A percentile compares a stretch with the other conserved stretches of the same genome.
Evolutionary conservation across 2,329 filamentous ascomycete genomes (phyloP).

Genomic region (Penicillium sp.): DNA sequence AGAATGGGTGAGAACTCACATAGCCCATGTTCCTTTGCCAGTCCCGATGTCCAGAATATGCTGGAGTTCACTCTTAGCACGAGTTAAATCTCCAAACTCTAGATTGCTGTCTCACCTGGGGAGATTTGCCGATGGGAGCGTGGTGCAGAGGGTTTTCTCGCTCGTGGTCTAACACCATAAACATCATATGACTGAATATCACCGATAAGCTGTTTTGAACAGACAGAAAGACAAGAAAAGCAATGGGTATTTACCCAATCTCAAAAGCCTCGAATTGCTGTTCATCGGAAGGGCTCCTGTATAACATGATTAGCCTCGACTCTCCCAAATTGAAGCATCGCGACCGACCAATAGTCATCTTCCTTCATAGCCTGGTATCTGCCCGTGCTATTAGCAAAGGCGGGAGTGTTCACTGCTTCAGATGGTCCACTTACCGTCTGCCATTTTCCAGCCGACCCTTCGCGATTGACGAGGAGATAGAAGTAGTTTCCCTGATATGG

Average conservation of each 20-base stretch:
- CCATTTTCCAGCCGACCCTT: conserved; percentile 14
- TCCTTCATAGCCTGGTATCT: conserved; percentile 16
- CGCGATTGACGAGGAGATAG: conserved; percentile 11
- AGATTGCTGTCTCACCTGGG: conserved; percentile 6
- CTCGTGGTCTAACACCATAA: conserved; percentile 13
- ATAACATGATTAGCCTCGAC: background rate
- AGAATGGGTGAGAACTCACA: conserved; percentile 6
- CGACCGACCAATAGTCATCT: conserved; percentile 16
- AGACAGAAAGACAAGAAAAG: background rate
- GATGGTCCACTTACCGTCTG: conserved; percentile 15
- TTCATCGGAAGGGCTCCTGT: conserved; percentile 16
- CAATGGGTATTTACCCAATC: conserved; percentile 8
- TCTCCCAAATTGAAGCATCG: background rate
- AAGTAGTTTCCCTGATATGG: conserved; percentile 11
- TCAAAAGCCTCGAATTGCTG: conserved; percentile 17
- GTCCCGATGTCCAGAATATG: conserved; percentile 16
- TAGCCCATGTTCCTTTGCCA: conserved; percentile 15
- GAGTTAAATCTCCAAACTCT: background rate
- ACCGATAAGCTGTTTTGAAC: background rate
- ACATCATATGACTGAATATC: conserved; percentile 10
- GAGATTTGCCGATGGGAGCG: conserved; percentile 10
- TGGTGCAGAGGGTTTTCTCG: conserved; percentile 13
- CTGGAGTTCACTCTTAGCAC: background rate
- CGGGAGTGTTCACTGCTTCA: conserved; percentile 7
- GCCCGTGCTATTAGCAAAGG: background rate